Base-by-base conservation (phyloP, 1,284 basidiomycete species). In the Filobasidium uniguttulatum region DNA sequence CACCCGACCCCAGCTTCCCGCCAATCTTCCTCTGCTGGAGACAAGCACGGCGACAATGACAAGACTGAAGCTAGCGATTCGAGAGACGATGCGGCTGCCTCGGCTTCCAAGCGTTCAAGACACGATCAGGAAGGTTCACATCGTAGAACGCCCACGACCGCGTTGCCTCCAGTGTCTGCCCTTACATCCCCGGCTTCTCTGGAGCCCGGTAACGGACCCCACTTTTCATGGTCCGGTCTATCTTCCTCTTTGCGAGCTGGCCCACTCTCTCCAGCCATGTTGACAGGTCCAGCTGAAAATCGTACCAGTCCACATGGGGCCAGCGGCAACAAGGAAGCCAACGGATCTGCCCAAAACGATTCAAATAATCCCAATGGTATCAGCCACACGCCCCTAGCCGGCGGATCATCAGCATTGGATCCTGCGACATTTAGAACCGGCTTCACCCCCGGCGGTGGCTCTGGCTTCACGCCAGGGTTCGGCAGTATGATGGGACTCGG, bases 241-340 rank as follows among this genome's bases (percentile, higher is more conserved):
- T 62, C 58, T n/a, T 65, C 68, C 46, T 90, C 87, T 1, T 78
- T 96, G 26, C 79, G 91, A 41, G 77, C 87, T 0, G 91, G 91
- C 5, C 91, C 90, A 1, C 79, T 96, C 34, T 88, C 84, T 6
- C 90, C 91, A 33, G 90, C 91, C 53, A 93, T 96, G 85, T 81
- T 96, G 52, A 81, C 85, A 29, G 90, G 85, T 14, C 90, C 90
- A 61, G 57, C 57, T 61, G 40, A 26, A 14, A 10, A 26, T 20
- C 40, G 29, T 6, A 10, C n/a, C 14, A 19, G 19, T 17, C 19
- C 36, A 5, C 15, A 38, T 22, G 36, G 36, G 59, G 64, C 14
- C 36, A 22, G 19, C 36, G 15, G 36, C 36, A 19, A 20, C 23
- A 38, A 52, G 28, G 45, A 20, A 33, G 63, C 55, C 64, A 66